Percentiles rank a stretch among this genome's conserved stretches.
phyloP scores from a whole-genome alignment of 352 stramenopile species.

The Pythium scleroteichum region DNA sequence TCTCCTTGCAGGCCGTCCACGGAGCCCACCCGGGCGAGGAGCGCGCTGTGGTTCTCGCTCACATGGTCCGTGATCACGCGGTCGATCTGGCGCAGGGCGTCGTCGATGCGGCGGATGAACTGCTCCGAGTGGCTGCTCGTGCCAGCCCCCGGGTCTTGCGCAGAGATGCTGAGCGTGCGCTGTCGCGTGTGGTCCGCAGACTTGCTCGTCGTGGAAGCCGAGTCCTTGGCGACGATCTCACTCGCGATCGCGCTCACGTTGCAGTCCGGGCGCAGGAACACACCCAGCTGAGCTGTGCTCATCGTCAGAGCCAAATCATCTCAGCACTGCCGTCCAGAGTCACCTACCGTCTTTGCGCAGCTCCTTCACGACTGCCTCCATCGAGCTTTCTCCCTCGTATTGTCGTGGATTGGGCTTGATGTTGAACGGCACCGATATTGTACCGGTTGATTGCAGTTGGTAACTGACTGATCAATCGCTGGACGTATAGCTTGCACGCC shows the following conservation, averaged over 20 bases:
- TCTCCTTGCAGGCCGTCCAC: constrained; percentile 72
- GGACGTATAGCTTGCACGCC: constrained; percentile 19
- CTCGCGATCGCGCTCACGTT: constrained; percentile 81
- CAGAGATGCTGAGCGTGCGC: constrained; percentile 13
- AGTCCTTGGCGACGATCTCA: constrained; percentile 69
- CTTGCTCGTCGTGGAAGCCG: constrained; percentile 32
- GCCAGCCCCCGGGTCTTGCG: neutral
- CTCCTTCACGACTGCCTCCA: constrained; percentile 74
- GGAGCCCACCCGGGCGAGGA: constrained; percentile 75
- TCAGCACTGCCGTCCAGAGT: neutral
- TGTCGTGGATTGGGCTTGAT: constrained; percentile 2
- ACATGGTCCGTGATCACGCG: constrained; percentile 79
- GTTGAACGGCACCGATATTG: neutral
- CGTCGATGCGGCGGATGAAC: constrained; percentile 70
- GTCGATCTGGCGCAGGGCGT: constrained; percentile 72
- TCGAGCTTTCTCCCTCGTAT: constrained; percentile 16
- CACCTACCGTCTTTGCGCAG: constrained; percentile 72
- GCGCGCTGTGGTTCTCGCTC: constrained; percentile 65
- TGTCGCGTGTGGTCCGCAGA: constrained; percentile 23
- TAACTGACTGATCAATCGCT: neutral
- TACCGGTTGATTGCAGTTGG: neutral
- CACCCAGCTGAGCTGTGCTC: constrained; percentile 60
- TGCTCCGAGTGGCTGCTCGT: constrained; percentile 66
- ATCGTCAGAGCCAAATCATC: neutral
- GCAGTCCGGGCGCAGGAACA: constrained; percentile 75